Evolutionary conservation across 2,329 filamentous ascomycete genomes (phyloP).

Genomic region (Trichoderma gracile): DNA sequence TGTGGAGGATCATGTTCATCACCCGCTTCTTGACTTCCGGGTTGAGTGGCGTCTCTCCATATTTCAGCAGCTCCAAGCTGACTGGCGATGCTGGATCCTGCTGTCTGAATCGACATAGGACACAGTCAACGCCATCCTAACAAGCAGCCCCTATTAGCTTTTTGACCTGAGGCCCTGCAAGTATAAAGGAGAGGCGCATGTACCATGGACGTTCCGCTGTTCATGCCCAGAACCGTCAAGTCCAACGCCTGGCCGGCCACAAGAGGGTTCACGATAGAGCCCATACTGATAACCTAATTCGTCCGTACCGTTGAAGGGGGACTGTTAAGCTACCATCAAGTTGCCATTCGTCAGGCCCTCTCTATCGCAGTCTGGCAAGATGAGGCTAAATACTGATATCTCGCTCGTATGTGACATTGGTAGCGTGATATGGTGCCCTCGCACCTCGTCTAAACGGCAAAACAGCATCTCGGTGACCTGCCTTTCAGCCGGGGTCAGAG

Average conservation of each 20-base stretch:
- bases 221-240: conserved; percentile 25
- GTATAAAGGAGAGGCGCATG: background rate
- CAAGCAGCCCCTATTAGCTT: background rate
- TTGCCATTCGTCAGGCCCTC: background rate
- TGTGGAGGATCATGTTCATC: conserved; percentile 26
- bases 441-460: conserved; percentile 2
- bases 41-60: conserved; percentile 26
- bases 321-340: background rate
- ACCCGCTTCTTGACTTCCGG: conserved; percentile 22
- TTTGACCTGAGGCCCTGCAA: background rate
- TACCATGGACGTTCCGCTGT: conserved; percentile 27
- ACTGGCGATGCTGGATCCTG: conserved; percentile 18
- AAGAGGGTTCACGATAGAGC: background rate
- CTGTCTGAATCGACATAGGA: conserved; percentile 26
- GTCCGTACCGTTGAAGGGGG: background rate
- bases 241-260: conserved; percentile 8
- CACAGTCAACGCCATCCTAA: conserved; percentile 27
- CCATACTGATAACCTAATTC: background rate
- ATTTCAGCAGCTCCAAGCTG: conserved; percentile 25
- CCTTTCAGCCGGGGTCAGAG: conserved; percentile 15
- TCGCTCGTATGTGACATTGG: background rate
- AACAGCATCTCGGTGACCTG: background rate
- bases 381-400: conserved; percentile 11
- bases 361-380: background rate
- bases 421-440: background rate